Evolutionary conservation across 352 stramenopile species (phyloP), one percentile per base, ranked within the genome.

Genomic region (Pythium rhizo-oryzae): DNA sequence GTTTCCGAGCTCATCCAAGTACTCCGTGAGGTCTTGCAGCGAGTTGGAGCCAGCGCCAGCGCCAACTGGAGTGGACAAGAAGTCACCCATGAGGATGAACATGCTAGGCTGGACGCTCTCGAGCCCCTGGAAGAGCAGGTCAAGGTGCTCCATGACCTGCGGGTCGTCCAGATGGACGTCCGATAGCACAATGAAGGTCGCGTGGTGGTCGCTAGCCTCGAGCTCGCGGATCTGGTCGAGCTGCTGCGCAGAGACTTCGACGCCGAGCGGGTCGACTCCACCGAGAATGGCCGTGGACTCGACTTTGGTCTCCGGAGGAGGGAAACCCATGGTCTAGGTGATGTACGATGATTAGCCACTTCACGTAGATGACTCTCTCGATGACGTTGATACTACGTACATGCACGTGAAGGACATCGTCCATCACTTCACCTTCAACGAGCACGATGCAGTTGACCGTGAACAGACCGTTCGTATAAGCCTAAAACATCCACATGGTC

Each of bases 1-100:
- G 41, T 79, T 95, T 12, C 84, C 89, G 8, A 99, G 78, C 50
- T 98, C 92, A 49, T 98, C 90, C 37, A 98, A 74, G 56, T 87
- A 88, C 57, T 97, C 92, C 19, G 86, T 94, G 25, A 94, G 73
- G 56, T 96, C 86, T 15, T 88, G 76, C n/a, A 95, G 68, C 23
- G 79, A 84, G 60, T 87, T 90, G 13, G 84, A 89, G 15, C 76
- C 80, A 4, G 79, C 72, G 55, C 87, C 82, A 64, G 85, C 77
- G 65, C 88, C 90, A 4, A 97, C 85, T 8, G 89, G 86, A 4
- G 79, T 78, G 8, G 89, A 95, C 55, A 93, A 82, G 65, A 98
- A 98, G 72, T 98, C 93, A 49, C 96, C 96, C 92, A 99, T 98
- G 24, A 99, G 82, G 19, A 98, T 84, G 69, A 98, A 98, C 21